These are phyloP conservation scores for Myriosclerotinia curreyana DNA, from an alignment of 2,329 filamentous ascomycete species.

Conservation along the genomic window DNA sequence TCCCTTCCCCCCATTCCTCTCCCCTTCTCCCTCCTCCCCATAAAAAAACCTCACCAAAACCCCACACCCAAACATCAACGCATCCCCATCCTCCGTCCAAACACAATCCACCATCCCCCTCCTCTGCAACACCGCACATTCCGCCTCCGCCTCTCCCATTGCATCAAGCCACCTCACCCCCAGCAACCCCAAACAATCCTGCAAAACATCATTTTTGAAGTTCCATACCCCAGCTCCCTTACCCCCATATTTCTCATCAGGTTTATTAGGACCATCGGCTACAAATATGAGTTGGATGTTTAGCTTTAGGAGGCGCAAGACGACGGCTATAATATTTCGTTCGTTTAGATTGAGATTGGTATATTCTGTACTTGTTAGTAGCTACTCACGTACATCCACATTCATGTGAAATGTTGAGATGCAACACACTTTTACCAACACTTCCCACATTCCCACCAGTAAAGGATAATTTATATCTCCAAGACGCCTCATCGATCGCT, in stretches of 20 bases:
- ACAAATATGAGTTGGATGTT: slow-evolving; percentile 81
- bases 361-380: neutral
- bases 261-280: slow-evolving; percentile 79
- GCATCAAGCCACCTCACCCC: slow-evolving; percentile 79
- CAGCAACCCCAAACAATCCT: slow-evolving; percentile 67
- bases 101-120: slow-evolving; percentile 83
- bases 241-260: slow-evolving; percentile 47
- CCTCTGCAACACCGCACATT: slow-evolving; percentile 80
- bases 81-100: slow-evolving; percentile 90
- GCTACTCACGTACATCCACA: too few relatives aligned
- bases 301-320: slow-evolving; percentile 68
- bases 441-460: slow-evolving; percentile 1
- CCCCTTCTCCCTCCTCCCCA: neutral
- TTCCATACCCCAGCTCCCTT: neutral
- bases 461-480: slow-evolving; percentile 57
- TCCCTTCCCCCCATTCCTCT: slow-evolving; percentile 1
- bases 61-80: slow-evolving; percentile 78
- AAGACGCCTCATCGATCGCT: slow-evolving; percentile 93
- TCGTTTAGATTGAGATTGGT: slow-evolving; percentile 12
- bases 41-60: slow-evolving; percentile 40
- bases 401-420: too few relatives aligned
- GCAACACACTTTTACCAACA: neutral
- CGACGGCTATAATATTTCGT: slow-evolving; percentile 68
- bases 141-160: slow-evolving; percentile 89
- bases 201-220: slow-evolving; percentile 42